These are phyloP conservation scores for Candida wancherniae DNA, from an alignment of 805 yeast species.

Conservation along the genomic window DNA sequence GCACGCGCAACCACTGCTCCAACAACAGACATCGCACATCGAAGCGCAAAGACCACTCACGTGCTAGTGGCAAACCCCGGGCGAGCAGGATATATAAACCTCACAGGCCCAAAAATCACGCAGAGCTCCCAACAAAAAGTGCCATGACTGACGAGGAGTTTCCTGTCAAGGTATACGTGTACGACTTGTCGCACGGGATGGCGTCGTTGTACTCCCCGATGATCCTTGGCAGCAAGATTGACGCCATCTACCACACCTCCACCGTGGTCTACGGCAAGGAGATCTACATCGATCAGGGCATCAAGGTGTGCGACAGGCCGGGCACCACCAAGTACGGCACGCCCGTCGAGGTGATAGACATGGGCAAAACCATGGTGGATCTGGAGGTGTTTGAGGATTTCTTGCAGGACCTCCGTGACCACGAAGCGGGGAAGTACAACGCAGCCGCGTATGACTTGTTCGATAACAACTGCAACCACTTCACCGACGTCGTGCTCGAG, in stretches of 20 bases:
- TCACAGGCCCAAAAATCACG: too few relatives aligned
- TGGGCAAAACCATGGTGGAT: slow-evolving; percentile 51
- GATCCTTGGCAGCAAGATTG: slow-evolving; percentile 49
- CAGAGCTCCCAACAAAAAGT: too few relatives aligned
- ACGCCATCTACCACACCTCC: slow-evolving; percentile 66
- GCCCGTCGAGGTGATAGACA: slow-evolving; percentile 48
- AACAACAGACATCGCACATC: too few relatives aligned
- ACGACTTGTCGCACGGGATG: slow-evolving; percentile 59
- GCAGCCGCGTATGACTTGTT: slow-evolving; percentile 52
- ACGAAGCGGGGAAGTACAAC: slow-evolving; percentile 37
- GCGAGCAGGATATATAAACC: too few relatives aligned
- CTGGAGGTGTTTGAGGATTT: slow-evolving; percentile 51
- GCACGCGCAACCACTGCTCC: too few relatives aligned
- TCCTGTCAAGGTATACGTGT: slow-evolving; percentile 53
- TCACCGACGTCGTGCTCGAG: slow-evolving; percentile 52
- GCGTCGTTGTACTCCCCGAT: slow-evolving; percentile 48
- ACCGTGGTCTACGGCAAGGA: slow-evolving; percentile 53
- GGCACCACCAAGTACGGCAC: slow-evolving; percentile 57
- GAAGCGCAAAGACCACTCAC: too few relatives aligned
- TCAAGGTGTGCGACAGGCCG: slow-evolving; percentile 35
- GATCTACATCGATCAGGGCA: slow-evolving; percentile 57
- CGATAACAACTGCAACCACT: slow-evolving; percentile 65
- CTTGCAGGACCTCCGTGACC: slow-evolving; percentile 41
- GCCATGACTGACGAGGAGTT: slow-evolving; percentile 9
- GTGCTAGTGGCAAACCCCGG: too few relatives aligned